Percentiles rank a stretch among this genome's conserved stretches.
These are phyloP conservation scores for Penicillium sp. DNA, from an alignment of 2,329 filamentous ascomycete genomes.

Conservation along the genomic window DNA sequence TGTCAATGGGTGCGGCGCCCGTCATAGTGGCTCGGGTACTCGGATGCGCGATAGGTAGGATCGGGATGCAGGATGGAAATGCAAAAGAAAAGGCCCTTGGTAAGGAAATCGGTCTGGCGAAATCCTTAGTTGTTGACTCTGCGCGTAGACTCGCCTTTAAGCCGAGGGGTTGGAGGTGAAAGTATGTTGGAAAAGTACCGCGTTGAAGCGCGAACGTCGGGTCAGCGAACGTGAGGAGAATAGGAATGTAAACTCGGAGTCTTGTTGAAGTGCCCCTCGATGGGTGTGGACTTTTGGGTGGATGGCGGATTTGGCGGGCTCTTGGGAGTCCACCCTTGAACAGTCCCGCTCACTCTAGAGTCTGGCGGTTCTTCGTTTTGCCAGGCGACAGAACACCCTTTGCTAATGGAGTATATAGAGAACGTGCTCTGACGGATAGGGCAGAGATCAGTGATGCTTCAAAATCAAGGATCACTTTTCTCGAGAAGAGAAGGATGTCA, in stretches of 20 bases:
- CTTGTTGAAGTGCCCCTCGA: constrained; percentile 53
- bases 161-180: constrained; percentile 49
- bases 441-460: constrained; percentile 4
- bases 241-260: constrained; percentile 43
- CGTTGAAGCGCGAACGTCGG: constrained; percentile 49
- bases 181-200: constrained; percentile 43
- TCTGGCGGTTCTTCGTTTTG: constrained; percentile 25
- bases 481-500: constrained; percentile 8
- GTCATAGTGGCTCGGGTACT: constrained; percentile 45
- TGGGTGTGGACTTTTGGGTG: constrained; percentile 39
- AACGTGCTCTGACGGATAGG: not conserved
- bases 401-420: not conserved
- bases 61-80: not conserved
- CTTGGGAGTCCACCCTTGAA: constrained; percentile 37
- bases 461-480: not conserved
- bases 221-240: constrained; percentile 47
- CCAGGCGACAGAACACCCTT: constrained; percentile 22
- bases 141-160: constrained; percentile 42
- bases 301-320: constrained; percentile 34
- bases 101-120: constrained; percentile 1
- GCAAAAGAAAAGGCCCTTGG: not conserved
- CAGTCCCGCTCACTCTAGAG: constrained; percentile 34
- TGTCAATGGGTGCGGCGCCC: constrained; percentile 59
- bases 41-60: not conserved
- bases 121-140: constrained; percentile 18